phyloP scores from a whole-genome alignment of 2,329 filamentous ascomycete species.

The Xenosphaeropsis pyriputrescens region DNA sequence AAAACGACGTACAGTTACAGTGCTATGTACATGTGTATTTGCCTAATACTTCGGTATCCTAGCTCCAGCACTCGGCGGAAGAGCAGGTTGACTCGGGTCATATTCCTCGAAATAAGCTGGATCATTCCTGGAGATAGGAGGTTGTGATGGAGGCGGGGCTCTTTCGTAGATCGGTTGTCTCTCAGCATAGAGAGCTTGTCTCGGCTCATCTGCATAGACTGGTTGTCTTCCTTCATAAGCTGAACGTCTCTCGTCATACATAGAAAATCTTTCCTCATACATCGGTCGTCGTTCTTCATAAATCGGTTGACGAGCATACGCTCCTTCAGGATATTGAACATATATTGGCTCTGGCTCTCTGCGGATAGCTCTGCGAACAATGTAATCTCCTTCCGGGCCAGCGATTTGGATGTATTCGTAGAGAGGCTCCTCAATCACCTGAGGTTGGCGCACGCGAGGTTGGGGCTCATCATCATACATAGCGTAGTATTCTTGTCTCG shows the following conservation, averaged over 20 bases:
- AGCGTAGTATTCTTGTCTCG: conserved; percentile 19
- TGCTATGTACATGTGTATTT: no score
- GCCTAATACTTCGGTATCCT: no score
- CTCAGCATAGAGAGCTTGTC: background rate
- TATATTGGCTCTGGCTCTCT: conserved; percentile 18
- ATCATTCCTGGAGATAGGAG: conserved; percentile 8
- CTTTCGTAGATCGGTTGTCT: no score
- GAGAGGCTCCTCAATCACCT: background rate
- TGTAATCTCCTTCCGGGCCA: conserved; percentile 29
- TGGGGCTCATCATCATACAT: conserved; percentile 17
- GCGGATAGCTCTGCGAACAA: conserved; percentile 25
- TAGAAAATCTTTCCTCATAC: no score
- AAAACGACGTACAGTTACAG: no score
- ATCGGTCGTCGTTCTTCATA: conserved; percentile 8
- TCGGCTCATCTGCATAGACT: conserved; percentile 2
- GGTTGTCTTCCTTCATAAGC: background rate
- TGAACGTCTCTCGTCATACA: no score
- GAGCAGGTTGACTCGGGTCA: conserved; percentile 25
- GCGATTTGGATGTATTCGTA: conserved; percentile 31
- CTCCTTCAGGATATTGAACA: conserved; percentile 12
- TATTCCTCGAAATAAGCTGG: conserved; percentile 25
- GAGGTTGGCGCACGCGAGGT: conserved; percentile 9
- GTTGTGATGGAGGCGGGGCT: background rate
- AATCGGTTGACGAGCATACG: conserved; percentile 11
- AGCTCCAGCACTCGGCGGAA: conserved; percentile 7